These are phyloP conservation scores for Pythium guiyangense DNA, from an alignment of 352 stramenopile species.

Conservation along the genomic window DNA sequence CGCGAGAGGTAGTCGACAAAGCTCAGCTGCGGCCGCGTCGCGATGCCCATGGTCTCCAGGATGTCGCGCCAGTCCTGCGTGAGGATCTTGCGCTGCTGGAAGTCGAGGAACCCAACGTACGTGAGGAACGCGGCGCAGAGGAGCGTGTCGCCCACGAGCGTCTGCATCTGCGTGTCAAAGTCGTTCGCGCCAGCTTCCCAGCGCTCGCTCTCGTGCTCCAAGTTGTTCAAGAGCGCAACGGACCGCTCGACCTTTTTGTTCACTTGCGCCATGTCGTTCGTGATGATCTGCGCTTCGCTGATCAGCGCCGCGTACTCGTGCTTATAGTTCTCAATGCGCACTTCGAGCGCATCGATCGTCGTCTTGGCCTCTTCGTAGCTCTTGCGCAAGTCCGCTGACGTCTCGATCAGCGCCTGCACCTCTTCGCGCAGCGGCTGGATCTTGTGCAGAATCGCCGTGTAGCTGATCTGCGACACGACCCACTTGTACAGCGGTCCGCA, in stretches of 20 bases:
- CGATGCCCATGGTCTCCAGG: slow-evolving; percentile 91
- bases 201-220: slow-evolving; percentile 97
- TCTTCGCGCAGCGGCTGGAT: slow-evolving; percentile 98
- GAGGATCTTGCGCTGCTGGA: slow-evolving; percentile 94
- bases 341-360: slow-evolving; percentile 94
- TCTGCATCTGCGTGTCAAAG: slow-evolving; percentile 96
- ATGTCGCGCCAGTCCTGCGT: slow-evolving; percentile 94
- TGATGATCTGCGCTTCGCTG: slow-evolving; percentile 97
- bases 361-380: slow-evolving; percentile 91
- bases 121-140: slow-evolving; percentile 96
- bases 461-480: slow-evolving; percentile 98
- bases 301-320: slow-evolving; percentile 98
- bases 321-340: slow-evolving; percentile 98
- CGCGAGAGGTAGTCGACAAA: slow-evolving; percentile 97
- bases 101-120: slow-evolving; percentile 98
- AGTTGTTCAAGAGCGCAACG: slow-evolving; percentile 95
- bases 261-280: slow-evolving; percentile 97
- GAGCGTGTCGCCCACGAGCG: slow-evolving; percentile 96
- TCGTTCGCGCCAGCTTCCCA: slow-evolving; percentile 96
- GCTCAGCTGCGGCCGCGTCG: slow-evolving; percentile 70
- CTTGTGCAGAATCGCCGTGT: slow-evolving; percentile 97
- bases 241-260: slow-evolving; percentile 97
- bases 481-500: slow-evolving; percentile 99
- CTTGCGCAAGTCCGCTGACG: slow-evolving; percentile 89
- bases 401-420: slow-evolving; percentile 96